A percentile compares a stretch with the other conserved stretches of the same genome.
Evolutionary conservation across 192 early-diverging fungal species (phyloP).

Genomic region (Gigaspora rosea): DNA sequence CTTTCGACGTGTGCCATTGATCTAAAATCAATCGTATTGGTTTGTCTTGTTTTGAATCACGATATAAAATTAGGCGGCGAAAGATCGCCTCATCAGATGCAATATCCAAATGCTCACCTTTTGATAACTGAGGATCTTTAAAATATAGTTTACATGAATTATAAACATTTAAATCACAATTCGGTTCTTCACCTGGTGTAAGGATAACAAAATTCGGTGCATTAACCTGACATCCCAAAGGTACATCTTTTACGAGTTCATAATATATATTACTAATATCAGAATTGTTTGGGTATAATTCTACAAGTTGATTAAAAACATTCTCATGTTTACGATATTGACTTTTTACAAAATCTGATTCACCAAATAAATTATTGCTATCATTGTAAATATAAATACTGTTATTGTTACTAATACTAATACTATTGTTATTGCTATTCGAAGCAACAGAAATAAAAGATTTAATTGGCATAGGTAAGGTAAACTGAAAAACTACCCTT

Average conservation of each 20-base stretch:
- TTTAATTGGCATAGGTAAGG: background rate
- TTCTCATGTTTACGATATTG: background rate
- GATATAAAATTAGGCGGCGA: background rate
- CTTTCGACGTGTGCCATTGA: background rate
- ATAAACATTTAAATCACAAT: constrained; percentile 13
- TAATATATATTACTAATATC: background rate
- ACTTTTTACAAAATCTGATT: background rate
- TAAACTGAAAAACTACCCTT: background rate
- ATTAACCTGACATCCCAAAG: background rate
- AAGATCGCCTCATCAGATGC: background rate
- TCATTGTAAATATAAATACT: background rate
- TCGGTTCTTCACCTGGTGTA: background rate
- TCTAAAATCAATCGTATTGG: background rate
- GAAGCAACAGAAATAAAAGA: background rate
- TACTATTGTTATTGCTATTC: background rate
- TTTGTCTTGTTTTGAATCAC: background rate
- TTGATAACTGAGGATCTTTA: background rate
- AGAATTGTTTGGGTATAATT: background rate
- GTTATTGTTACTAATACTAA: background rate
- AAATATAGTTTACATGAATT: background rate
- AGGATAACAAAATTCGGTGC: background rate
- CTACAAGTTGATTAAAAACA: background rate
- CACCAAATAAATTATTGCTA: background rate
- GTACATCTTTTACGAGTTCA: background rate
- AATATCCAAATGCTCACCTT: constrained; percentile 7